Base-by-base conservation (phyloP, 2,329 filamentous ascomycete species). In the Rhexocercosporidium sp. region DNA sequence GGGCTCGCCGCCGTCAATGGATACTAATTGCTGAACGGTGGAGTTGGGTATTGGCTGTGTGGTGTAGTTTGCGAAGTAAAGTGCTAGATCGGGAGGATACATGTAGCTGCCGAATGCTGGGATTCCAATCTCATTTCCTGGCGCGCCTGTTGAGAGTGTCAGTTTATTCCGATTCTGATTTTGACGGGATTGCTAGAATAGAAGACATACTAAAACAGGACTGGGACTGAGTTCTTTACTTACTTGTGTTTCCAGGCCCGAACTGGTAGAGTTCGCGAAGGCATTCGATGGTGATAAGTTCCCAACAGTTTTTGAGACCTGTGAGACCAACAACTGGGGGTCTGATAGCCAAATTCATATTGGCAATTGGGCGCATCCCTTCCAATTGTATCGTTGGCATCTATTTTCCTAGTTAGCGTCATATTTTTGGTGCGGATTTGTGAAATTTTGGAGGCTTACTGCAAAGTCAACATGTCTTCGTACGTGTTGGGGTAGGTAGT, bases 201-300 rank as follows among this genome's bases (percentile, higher is more conserved):
- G n/a, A n/a, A n/a, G n/a, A n/a, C n/a, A n/a, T n/a, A n/a, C n/a
- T n/a, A n/a, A n/a, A n/a, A n/a, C n/a, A n/a, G n/a, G n/a, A n/a
- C n/a, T n/a, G n/a, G n/a, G n/a, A n/a, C n/a, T n/a, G n/a, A n/a
- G n/a, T n/a, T n/a, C n/a, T n/a, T n/a, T n/a, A n/a, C n/a, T n/a
- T 25, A 49, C 76, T 75, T 8, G 76, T 75, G 3, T 75, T 76
- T 11, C 80, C 80, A 7, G 78, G 69, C n/a, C 82, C 79, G 64
- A 83, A 82, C 1, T 77, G 71, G 71, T 86, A 86, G 20, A 86
- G 75, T 12, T 82, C 82, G 44, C 80, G 81, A 66, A 86, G 79
- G 70, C 87, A 89, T 56, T 82, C 81, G 0, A 86, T 84, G 0
- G 85, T 88, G 69, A 88, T 85, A 70, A 83, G 80, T n/a, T 76